Evolutionary conservation across 1,284 basidiomycete species (phyloP), one percentile per base, ranked within the genome.

Genomic region (Lignosus rhinocerotis): DNA sequence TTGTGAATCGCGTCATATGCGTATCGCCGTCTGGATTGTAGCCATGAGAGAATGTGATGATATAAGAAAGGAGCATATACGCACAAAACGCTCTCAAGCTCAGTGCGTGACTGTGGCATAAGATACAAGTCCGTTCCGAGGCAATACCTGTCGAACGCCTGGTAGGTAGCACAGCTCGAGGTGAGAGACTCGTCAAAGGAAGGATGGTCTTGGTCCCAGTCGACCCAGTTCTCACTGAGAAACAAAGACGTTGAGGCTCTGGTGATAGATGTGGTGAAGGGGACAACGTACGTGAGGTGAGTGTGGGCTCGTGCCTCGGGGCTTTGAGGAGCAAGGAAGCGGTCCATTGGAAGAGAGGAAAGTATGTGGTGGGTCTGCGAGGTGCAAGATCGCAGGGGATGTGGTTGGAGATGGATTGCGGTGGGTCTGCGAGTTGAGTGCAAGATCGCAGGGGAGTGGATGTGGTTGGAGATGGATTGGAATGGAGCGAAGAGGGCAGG

Each of bases 1-100:
- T 92, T 92, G 71, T 92, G 90, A 58, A 92, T 89, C 9, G 85
- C 83, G 63, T 92, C 90, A 66, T 88, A 85, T 0, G 86, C 82
- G 68, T 92, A 92, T 67, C 90, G 78, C 59, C 83, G 78, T 61
- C 88, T 90, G 31, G 21, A 4, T 32, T 8, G 69, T 32, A 51
- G 47, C 19, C 51, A 63, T n/a, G 39, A 65, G 62, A 65, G n/a
- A 31, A 43, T 41, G 41, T 31, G 30, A 17, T 57, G 30, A 41
- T 33, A 39, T 56, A 48, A 58, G 19, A 21, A 14, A 31, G 25
- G 39, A 34, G 48, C 54, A 56, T 51, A 53, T 34, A 80, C 87
- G 67, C 62, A 91, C 88, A 92, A 68, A 38, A 90, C 81, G 65
- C 80, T 84, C 72, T 90, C 86, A 33, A 92, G 82, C 66, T 91